A percentile compares a stretch with the other conserved stretches of the same genome.
These are phyloP conservation scores for Ustilago nuda DNA, from an alignment of 1,284 basidiomycete species.

Conservation along the genomic window DNA sequence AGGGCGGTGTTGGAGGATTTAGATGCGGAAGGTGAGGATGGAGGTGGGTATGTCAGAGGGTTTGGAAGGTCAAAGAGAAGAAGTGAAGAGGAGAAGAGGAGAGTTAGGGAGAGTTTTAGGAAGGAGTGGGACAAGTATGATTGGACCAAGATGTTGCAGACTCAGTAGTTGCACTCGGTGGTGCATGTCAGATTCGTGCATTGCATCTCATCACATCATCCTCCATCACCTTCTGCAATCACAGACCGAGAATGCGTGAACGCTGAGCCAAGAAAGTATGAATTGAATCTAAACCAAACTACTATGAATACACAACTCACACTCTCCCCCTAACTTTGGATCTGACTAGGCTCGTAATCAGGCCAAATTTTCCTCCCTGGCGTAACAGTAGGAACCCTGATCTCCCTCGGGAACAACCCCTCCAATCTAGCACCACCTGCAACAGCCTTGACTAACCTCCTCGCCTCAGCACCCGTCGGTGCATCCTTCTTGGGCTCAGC, in stretches of 20 bases:
- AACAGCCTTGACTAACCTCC: constrained; percentile 53
- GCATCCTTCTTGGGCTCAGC: constrained; percentile 31
- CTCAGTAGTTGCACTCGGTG: not conserved
- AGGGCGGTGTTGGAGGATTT: constrained; percentile 89
- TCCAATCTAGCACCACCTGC: constrained; percentile 57
- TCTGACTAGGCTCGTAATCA: constrained; percentile 11
- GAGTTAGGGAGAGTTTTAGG: constrained; percentile 74
- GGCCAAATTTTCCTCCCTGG: constrained; percentile 60
- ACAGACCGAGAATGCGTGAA: not conserved
- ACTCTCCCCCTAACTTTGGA: not conserved
- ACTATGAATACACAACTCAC: constrained; percentile 11
- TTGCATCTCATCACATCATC: not conserved
- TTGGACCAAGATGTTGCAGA: constrained; percentile 69
- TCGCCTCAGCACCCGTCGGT: constrained; percentile 42
- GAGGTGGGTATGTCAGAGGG: constrained; percentile 12
- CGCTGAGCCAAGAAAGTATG: not conserved
- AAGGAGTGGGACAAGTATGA: constrained; percentile 70
- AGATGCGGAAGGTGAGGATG: constrained; percentile 76
- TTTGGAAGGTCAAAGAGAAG: constrained; percentile 73
- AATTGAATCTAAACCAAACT: not conserved
- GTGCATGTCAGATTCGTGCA: not conserved
- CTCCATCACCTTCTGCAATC: not conserved
- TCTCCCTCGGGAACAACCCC: constrained; percentile 66
- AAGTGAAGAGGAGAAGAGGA: constrained; percentile 77
- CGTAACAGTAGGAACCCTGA: constrained; percentile 63